Percentiles rank a stretch among this genome's conserved stretches.
Conservation (phyloP, 1,139 yeast genomes). For the Hyphopichia burtonii region DNA sequence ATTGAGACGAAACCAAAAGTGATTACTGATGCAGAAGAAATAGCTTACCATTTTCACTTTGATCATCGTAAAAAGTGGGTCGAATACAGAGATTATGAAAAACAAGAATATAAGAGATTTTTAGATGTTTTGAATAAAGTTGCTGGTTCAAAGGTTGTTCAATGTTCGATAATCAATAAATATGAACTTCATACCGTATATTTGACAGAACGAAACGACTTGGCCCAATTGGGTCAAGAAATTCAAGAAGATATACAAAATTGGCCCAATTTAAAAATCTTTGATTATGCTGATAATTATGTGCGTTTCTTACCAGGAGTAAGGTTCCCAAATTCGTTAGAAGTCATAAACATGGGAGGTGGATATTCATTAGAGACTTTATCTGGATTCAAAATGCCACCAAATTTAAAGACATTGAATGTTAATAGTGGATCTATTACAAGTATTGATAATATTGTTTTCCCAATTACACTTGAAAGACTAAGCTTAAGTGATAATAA, state of each 20-base stretch:
- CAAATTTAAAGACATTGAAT: constrained; percentile 26
- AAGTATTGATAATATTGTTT: constrained; percentile 35
- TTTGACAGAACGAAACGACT: constrained; percentile 34
- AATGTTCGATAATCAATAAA: constrained; percentile 41
- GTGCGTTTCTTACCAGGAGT: constrained; percentile 42
- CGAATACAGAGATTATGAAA: constrained; percentile 27
- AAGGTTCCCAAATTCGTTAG: constrained; percentile 37
- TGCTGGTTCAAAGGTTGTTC: constrained; percentile 32
- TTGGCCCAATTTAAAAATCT: constrained; percentile 33
- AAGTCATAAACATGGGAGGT: constrained; percentile 42
- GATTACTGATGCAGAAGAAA: constrained; percentile 20
- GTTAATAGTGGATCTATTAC: constrained; percentile 38
- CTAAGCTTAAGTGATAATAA: constrained; percentile 39
- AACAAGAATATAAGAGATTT: constrained; percentile 24
- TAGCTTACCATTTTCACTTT: constrained; percentile 41
- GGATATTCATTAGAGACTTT: constrained; percentile 42
- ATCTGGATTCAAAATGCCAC: constrained; percentile 43
- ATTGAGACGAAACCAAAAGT: constrained; percentile 17
- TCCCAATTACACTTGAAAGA: constrained; percentile 33
- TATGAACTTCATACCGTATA: constrained; percentile 36
- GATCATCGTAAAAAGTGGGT: constrained; percentile 34
- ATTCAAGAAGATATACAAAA: constrained; percentile 38
- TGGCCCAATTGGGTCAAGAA: constrained; percentile 35
- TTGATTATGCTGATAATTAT: constrained; percentile 43
- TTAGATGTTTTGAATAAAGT: constrained; percentile 20